Conservation (phyloP, 106 monocot species). For the Allium fistulosum region DNA sequence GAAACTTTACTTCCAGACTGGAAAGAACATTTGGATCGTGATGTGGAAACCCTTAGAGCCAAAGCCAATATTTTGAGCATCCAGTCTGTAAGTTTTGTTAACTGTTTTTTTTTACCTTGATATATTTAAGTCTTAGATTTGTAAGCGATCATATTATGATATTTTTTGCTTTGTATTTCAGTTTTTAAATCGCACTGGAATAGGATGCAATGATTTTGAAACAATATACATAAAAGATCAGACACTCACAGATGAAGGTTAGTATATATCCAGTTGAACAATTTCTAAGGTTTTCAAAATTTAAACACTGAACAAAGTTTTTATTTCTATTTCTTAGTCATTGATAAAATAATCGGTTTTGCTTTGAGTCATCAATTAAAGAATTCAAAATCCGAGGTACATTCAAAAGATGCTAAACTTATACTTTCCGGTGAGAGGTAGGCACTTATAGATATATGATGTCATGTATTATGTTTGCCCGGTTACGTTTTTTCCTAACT, state of each 20-base stretch:
- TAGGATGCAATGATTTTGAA: conserved; percentile 58
- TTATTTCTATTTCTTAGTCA: conserved; percentile 25
- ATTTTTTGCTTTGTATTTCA: conserved; percentile 12
- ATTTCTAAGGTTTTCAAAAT: neutral
- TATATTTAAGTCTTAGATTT: neutral
- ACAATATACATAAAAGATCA: conserved; percentile 62
- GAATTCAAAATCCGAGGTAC: conserved; percentile 14
- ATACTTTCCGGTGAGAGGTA: conserved; percentile 70
- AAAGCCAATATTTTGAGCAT: conserved; percentile 75
- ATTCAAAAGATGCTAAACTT: conserved; percentile 36
- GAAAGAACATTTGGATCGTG: conserved; percentile 77
- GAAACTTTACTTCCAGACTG: conserved; percentile 66
- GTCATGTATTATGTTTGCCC: neutral
- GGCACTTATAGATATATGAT: neutral
- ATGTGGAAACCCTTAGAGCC: conserved; percentile 83
- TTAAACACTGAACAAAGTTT: neutral
- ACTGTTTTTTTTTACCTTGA: neutral
- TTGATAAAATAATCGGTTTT: conserved; percentile 75
- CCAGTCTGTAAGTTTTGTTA: conserved; percentile 53
- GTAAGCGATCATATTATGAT: neutral
- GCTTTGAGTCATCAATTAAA: conserved; percentile 59
- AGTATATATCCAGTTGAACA: conserved; percentile 10
- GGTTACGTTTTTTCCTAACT: neutral
- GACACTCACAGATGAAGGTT: conserved; percentile 64
- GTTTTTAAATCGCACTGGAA: conserved; percentile 51